Conservation (phyloP, 306 rosid genomes). For the Adenanthera pavonina region DNA sequence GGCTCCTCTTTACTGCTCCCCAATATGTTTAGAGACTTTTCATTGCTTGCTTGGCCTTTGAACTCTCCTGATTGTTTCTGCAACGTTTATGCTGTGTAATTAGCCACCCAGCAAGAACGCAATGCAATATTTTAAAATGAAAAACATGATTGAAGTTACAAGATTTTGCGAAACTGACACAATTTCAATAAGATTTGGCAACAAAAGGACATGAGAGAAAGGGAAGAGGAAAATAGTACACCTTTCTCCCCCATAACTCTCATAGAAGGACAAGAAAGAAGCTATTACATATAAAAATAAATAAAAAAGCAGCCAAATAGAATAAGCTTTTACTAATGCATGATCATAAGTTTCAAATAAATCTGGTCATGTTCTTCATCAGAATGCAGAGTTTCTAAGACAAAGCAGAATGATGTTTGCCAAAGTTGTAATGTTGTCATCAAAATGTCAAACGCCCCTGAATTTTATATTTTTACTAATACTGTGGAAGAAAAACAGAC, state of each 20-base stretch:
- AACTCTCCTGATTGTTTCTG: conserved; percentile 49
- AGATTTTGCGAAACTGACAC: background rate
- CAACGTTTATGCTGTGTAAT: conserved; percentile 40
- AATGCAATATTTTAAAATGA: conserved; percentile 13
- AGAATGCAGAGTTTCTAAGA: background rate
- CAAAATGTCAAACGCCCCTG: conserved; percentile 23
- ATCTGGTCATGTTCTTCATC: background rate
- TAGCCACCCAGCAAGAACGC: conserved; percentile 33
- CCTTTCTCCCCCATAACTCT: no score
- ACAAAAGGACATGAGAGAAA: background rate
- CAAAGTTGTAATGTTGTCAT: background rate
- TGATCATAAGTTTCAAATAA: conserved; percentile 3
- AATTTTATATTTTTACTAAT: conserved; percentile 26
- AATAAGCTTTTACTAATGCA: conserved; percentile 16
- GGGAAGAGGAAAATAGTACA: background rate
- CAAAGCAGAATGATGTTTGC: conserved; percentile 10
- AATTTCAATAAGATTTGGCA: background rate
- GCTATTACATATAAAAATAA: background rate
- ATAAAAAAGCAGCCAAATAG: conserved; percentile 4
- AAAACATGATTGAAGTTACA: background rate
- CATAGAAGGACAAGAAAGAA: background rate
- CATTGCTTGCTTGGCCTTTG: conserved; percentile 58
- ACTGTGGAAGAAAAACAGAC: conserved; percentile 28
- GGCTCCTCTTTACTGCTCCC: conserved; percentile 80
- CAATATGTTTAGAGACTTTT: conserved; percentile 48